These are phyloP conservation scores for Kwoniella newhampshirensis DNA, from an alignment of 768 basidiomycete genomes.

Conservation along the genomic window DNA sequence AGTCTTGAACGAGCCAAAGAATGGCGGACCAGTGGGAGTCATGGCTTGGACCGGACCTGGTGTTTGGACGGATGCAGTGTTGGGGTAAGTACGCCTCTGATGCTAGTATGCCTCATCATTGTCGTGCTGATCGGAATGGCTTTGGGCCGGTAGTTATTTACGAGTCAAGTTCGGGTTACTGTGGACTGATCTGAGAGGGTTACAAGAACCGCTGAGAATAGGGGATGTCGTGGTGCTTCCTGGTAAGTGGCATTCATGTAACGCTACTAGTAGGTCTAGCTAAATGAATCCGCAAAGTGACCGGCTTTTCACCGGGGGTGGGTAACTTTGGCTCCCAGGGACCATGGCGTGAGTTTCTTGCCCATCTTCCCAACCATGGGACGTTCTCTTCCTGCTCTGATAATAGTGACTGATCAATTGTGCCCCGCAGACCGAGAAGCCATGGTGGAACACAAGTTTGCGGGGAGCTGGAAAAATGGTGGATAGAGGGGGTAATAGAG, in stretches of 20 bases:
- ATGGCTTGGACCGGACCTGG: constrained; percentile 57
- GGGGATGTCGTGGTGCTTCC: constrained; percentile 55
- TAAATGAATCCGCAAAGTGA: too few species aligned
- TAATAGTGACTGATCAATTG: background rate
- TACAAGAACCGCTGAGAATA: constrained; percentile 47
- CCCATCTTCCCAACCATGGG: background rate
- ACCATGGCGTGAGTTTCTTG: constrained; percentile 29
- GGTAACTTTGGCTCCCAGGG: constrained; percentile 44
- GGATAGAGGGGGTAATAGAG: too few species aligned
- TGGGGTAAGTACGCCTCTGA: constrained; percentile 50
- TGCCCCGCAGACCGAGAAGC: constrained; percentile 38
- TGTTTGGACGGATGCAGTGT: constrained; percentile 54
- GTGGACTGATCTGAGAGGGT: constrained; percentile 53
- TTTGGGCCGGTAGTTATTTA: constrained; percentile 38
- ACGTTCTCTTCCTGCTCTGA: background rate
- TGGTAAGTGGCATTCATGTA: too few species aligned
- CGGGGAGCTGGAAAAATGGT: constrained; percentile 20
- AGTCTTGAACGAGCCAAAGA: constrained; percentile 40
- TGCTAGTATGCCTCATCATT: too few species aligned
- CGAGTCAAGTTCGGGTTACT: constrained; percentile 49
- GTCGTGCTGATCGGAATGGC: background rate
- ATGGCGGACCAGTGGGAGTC: constrained; percentile 52
- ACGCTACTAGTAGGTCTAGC: too few species aligned
- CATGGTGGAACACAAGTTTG: constrained; percentile 51
- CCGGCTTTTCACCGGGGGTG: constrained; percentile 52